Percentiles rank a stretch among this genome's conserved stretches.
These are phyloP conservation scores for Globisporangium ultimum DNA, from an alignment of 352 stramenopile genomes.

Conservation along the genomic window DNA sequence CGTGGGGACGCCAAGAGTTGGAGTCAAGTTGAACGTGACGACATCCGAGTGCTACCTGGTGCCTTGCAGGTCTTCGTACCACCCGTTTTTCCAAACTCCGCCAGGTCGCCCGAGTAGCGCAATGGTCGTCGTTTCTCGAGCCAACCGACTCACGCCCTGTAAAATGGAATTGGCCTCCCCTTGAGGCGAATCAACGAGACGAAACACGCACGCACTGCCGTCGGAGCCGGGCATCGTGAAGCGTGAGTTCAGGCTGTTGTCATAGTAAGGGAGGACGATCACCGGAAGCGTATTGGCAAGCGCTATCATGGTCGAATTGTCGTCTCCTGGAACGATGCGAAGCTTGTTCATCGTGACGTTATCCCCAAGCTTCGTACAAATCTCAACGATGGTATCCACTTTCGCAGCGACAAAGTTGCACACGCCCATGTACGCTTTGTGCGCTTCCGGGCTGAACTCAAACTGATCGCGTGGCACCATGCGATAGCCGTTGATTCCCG, in stretches of 20 bases:
- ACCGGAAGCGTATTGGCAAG: constrained; percentile 12
- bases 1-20: constrained; percentile 9
- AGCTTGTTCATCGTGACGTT: constrained; percentile 13
- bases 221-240: constrained; percentile 10
- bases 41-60: constrained; percentile 22
- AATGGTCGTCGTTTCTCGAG: constrained; percentile 16
- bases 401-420: constrained; percentile 20
- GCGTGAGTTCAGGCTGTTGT: constrained; percentile 7
- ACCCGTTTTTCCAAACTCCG: constrained; percentile 30
- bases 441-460: neutral
- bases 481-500: constrained; percentile 11
- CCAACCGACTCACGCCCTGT: neutral
- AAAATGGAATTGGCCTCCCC: neutral
- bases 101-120: constrained; percentile 16
- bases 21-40: constrained; percentile 11
- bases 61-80: constrained; percentile 20
- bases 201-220: constrained; percentile 18
- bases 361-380: constrained; percentile 20
- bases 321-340: too few relatives aligned
- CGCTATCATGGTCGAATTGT: too few relatives aligned
- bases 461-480: constrained; percentile 5
- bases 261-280: constrained; percentile 19
- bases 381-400: constrained; percentile 17
- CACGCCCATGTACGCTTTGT: neutral
- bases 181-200: neutral